These are phyloP conservation scores for Sutorius australiensis DNA, from an alignment of 768 basidiomycete species.

Conservation along the genomic window DNA sequence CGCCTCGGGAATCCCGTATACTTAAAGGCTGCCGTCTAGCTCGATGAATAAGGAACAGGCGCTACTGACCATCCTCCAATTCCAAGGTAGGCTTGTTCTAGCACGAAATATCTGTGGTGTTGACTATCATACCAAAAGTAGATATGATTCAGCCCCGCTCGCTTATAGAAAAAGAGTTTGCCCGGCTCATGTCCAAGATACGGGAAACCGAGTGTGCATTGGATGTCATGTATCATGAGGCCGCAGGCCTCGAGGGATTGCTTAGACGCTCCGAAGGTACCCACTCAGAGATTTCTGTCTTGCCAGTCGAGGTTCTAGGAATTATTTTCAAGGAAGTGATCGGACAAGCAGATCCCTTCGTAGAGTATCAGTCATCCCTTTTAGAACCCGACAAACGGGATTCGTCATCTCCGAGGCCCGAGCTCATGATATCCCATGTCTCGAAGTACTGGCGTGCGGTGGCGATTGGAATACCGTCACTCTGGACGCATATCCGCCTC, in stretches of 20 bases:
- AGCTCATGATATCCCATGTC: conserved; percentile 39
- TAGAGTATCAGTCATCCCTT: background rate
- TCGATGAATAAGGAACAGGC: background rate
- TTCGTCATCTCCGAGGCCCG: conserved; percentile 18
- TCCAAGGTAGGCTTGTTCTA: conserved; percentile 11
- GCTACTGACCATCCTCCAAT: background rate
- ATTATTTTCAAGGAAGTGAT: conserved; percentile 24
- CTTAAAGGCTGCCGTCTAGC: conserved; percentile 3
- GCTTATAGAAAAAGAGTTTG: conserved; percentile 12
- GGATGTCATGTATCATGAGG: conserved; percentile 20
- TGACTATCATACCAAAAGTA: background rate
- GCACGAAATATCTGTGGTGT: background rate
- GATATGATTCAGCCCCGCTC: conserved; percentile 11
- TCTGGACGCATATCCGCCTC: conserved; percentile 38
- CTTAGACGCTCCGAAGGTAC: background rate
- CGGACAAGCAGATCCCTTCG: background rate
- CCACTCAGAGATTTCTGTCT: conserved; percentile 12
- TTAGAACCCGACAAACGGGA: conserved; percentile 2
- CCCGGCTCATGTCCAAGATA: conserved; percentile 18
- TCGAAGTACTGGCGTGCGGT: conserved; percentile 42
- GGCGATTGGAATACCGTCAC: conserved; percentile 34
- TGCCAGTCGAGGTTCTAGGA: conserved; percentile 27
- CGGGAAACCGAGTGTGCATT: conserved; percentile 17
- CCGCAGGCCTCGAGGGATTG: conserved; percentile 6
- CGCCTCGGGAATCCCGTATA: conserved; percentile 11